Base-by-base conservation (phyloP, 139 green algal genomes). In the Raphidocelis subcapitata region DNA sequence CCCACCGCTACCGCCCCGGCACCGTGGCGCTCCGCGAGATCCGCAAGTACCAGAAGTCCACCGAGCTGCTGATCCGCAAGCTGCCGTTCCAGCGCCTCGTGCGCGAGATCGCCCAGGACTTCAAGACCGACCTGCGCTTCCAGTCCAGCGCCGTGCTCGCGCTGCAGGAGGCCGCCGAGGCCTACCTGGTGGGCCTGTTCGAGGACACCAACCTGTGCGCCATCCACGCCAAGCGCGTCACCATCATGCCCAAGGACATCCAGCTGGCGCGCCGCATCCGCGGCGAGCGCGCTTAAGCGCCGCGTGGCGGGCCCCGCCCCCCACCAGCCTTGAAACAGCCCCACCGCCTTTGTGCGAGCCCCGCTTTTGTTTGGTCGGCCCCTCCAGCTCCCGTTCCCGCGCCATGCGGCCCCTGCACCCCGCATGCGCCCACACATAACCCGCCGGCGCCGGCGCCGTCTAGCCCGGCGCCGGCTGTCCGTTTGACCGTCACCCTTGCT, bases 131-230 rank as follows among this genome's bases (percentile, higher is more conserved):
- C 89, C 87, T 98, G 76, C 88, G 94, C 74, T 98, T 98, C 88
- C 93, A 98, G 89, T 82, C 70, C 75, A 88, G 84, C 60, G 94
- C 94, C 29, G 92, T 98, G 62, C 86, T 98, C 62, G 95, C 90
- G 26, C 90, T 99, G 56, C 95, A 99, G 87, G 95, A 99, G 87
- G 95, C 95, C 28, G 91, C 94, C 62, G 95, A 99, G 90, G 95
- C 94, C n/a, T 99, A 97, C 87, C 88, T 99, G 78, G 94, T 99
- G 37, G 94, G 94, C 72, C 86, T 99, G 76, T 99, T 99, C 62
- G 95, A 99, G 89, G 95, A 96, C 86, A 91, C 85, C 70, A 94
- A 94, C 80, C 70, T 94, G 83, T 92, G 86, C 74, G 90, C 92
- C 52, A 95, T 95, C 79, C 91, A 98, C 82, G 91, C 91, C 80